Conservation (phyloP, 1,139 yeast species). For the Nematodospora anomalae region DNA sequence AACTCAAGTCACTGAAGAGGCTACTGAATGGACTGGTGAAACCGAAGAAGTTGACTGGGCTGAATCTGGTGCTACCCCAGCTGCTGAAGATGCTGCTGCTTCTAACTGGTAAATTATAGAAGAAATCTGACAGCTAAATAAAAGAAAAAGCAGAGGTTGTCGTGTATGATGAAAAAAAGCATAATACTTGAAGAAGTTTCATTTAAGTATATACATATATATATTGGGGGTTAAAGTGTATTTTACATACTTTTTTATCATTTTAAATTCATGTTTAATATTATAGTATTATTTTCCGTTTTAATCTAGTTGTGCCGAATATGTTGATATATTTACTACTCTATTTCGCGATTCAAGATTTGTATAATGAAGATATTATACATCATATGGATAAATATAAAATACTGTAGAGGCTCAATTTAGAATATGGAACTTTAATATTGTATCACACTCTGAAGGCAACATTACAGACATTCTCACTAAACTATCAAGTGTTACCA, state of each 20-base stretch:
- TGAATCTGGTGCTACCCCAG: constrained; percentile 66
- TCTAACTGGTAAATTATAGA: constrained; percentile 49
- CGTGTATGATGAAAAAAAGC: constrained; percentile 2
- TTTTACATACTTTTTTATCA: constrained; percentile 17
- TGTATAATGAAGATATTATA: too few relatives aligned
- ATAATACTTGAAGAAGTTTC: constrained; percentile 1
- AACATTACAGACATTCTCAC: too few relatives aligned
- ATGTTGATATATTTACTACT: neutral
- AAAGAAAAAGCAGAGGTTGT: constrained; percentile 8
- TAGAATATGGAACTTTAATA: too few relatives aligned
- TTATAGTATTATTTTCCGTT: constrained; percentile 8
- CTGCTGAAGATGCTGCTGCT: constrained; percentile 79
- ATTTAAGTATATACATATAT: constrained; percentile 4
- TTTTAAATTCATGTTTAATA: constrained; percentile 15
- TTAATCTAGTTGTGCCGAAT: constrained; percentile 1
- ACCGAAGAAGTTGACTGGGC: constrained; percentile 66
- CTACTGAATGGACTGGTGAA: constrained; percentile 56
- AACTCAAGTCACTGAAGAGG: constrained; percentile 52
- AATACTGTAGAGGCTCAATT: too few relatives aligned
- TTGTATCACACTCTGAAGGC: too few relatives aligned
- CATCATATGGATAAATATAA: too few relatives aligned
- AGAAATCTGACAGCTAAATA: too few relatives aligned
- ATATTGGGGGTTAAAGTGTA: constrained; percentile 14
- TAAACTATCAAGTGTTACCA: too few relatives aligned
- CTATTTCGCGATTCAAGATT: too few relatives aligned